phyloP scores from a whole-genome alignment of 2,329 filamentous ascomycete genomes.

The Ophiostoma populinum region DNA sequence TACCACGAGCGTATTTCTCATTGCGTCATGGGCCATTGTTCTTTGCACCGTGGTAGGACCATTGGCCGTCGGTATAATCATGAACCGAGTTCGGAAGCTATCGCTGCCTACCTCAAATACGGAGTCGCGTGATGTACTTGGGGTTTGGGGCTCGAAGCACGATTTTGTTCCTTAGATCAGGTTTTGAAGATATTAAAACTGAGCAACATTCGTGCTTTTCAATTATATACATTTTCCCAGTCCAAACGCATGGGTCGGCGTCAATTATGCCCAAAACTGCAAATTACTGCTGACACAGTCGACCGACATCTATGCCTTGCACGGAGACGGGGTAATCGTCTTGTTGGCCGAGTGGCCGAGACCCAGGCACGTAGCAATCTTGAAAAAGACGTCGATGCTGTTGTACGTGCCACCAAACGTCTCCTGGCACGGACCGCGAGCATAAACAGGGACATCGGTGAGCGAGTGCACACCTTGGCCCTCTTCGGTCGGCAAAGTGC shows the following conservation, averaged over 20 bases:
- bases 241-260: too few relatives aligned
- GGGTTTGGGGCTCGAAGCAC: constrained; percentile 7
- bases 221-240: too few relatives aligned
- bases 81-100: constrained; percentile 24
- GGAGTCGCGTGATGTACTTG: too few relatives aligned
- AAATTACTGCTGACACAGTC: too few relatives aligned
- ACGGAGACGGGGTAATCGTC: constrained; percentile 8
- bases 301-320: too few relatives aligned
- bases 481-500: constrained; percentile 48
- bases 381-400: constrained; percentile 59
- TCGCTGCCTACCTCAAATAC: too few relatives aligned
- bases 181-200: too few relatives aligned
- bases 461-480: constrained; percentile 58
- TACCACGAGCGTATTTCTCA: constrained; percentile 26
- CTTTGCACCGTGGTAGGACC: constrained; percentile 37
- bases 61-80: constrained; percentile 28
- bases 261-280: too few relatives aligned
- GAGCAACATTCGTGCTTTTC: too few relatives aligned
- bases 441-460: constrained; percentile 65
- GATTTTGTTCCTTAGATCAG: too few relatives aligned
- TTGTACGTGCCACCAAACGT: constrained; percentile 58
- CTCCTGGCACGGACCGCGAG: constrained; percentile 61
- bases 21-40: constrained; percentile 38
- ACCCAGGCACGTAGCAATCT: constrained; percentile 52
- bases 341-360: constrained; percentile 22